Conservation (phyloP, 2,329 filamentous ascomycete species). For the Pseudogymnoascus sp. region DNA sequence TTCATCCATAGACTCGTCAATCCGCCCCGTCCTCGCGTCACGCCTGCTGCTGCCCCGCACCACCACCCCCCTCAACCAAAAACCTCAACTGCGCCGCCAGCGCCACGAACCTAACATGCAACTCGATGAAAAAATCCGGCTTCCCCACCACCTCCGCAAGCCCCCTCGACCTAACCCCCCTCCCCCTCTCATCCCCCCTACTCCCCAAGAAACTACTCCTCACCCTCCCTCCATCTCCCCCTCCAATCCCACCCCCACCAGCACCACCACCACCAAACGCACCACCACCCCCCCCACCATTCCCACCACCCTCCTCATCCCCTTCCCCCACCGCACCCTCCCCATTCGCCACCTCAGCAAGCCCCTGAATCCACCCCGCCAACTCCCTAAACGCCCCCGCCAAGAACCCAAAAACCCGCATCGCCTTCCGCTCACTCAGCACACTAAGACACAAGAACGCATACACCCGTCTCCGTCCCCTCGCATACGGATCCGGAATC, state of each 20-base stretch:
- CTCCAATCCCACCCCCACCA: conserved; percentile 46
- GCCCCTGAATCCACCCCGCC: conserved; percentile 55
- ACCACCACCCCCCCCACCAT: no score
- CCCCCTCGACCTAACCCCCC: conserved; percentile 50
- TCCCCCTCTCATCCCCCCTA: conserved; percentile 35
- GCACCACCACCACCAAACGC: no score
- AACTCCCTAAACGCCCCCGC: conserved; percentile 55
- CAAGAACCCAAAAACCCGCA: conserved; percentile 57
- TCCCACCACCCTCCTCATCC: conserved; percentile 52
- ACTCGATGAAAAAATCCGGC: conserved; percentile 60
- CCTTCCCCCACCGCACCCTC: conserved; percentile 48
- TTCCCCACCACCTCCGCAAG: conserved; percentile 57
- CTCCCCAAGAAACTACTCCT: not conserved
- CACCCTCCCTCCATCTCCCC: conserved; percentile 2
- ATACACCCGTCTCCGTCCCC: conserved; percentile 61
- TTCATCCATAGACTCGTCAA: no score
- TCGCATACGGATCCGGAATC: conserved; percentile 58
- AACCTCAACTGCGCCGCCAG: conserved; percentile 42
- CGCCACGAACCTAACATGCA: conserved; percentile 55
- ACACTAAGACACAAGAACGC: conserved; percentile 58
- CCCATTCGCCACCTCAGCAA: conserved; percentile 51
- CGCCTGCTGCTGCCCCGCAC: no score
- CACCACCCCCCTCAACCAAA: not conserved
- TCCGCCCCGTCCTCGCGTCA: not conserved
- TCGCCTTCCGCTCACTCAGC: conserved; percentile 54